Conservation (phyloP, 1,284 basidiomycete species). For the Boletus mariae region DNA sequence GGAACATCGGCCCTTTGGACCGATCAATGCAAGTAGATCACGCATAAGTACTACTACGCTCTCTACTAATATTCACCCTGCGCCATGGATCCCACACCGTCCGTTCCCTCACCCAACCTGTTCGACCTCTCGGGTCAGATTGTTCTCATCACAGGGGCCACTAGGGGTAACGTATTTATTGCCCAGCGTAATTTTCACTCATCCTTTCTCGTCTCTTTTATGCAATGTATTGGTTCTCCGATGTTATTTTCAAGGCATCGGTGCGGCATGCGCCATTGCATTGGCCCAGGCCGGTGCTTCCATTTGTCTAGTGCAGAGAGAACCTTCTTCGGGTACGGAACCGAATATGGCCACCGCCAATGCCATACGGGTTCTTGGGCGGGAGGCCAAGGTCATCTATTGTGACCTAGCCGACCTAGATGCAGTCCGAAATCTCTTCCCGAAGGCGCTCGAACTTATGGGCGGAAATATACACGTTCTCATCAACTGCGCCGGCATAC, state of each 20-base stretch:
- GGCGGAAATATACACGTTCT: conserved; percentile 77
- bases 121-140: conserved; percentile 60
- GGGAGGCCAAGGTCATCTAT: conserved; percentile 52
- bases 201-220: conserved; percentile 14
- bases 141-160: conserved; percentile 69
- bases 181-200: conserved; percentile 16
- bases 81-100: conserved; percentile 44
- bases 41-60: neutral
- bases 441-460: conserved; percentile 59
- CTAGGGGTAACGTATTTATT: conserved; percentile 48
- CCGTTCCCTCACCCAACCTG: conserved; percentile 45
- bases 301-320: conserved; percentile 75
- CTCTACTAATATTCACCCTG: neutral
- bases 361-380: conserved; percentile 46
- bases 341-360: conserved; percentile 58
- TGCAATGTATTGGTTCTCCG: conserved; percentile 9
- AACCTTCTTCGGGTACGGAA: conserved; percentile 31
- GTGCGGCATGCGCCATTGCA: conserved; percentile 68
- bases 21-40: conserved; percentile 32
- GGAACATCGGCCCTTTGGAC: conserved; percentile 27
- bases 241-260: conserved; percentile 54
- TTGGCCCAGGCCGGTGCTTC: conserved; percentile 79
- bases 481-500: conserved; percentile 94
- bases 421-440: conserved; percentile 64
- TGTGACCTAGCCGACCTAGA: conserved; percentile 74